Base-by-base conservation (phyloP, 805 yeast genomes). In the Lipomyces japonicus region DNA sequence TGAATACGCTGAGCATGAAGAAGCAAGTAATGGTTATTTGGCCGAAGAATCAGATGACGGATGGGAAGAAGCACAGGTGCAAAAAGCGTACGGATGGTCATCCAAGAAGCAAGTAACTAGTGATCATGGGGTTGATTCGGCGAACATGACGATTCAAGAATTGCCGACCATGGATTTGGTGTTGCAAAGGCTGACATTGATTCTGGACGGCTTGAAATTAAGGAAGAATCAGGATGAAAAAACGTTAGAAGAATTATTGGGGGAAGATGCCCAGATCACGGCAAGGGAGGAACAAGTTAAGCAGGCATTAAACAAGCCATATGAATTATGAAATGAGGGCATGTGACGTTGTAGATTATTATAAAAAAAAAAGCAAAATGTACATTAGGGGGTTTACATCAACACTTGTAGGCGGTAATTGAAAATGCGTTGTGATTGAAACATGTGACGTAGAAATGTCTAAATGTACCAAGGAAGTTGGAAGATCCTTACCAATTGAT, bases 31-130 rank as follows among this genome's bases (percentile, higher is more conserved):
- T n/a, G 49, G 46, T 10, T 48, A 41, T 3, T 45, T 9, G 6
- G 50, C 21, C 25, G 56, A 43, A 21, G 53, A 48, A 3, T 43
- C 47, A 21, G 56, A 53, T 19, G 48, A 32, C 23, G 51, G 46
- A 4, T 54, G 58, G 58, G 58, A 54, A 31, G 38, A 52, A 16
- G 58, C 57, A 12, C 58, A 54, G 35, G 31, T 54, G 5, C 23
- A 22, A 40, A 52, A 52, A 26, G 58, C 57, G 57, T 12, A 28
- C 26, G 31, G 25, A 38, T 28, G 30, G 18, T 16, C 9, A 6
- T 6, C 10, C 9, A 6, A 23, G 25, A 21, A 38, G 42, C 18
- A 38, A 18, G 22, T 31, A 19, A 21, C n/a, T 21, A 30, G 18
- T 2, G 48, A 25, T 4, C 18, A 19, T 4, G 23, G 21, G n/a